Conservation (phyloP, 169 alveolate genomes). For the Plasmodium fragile region DNA sequence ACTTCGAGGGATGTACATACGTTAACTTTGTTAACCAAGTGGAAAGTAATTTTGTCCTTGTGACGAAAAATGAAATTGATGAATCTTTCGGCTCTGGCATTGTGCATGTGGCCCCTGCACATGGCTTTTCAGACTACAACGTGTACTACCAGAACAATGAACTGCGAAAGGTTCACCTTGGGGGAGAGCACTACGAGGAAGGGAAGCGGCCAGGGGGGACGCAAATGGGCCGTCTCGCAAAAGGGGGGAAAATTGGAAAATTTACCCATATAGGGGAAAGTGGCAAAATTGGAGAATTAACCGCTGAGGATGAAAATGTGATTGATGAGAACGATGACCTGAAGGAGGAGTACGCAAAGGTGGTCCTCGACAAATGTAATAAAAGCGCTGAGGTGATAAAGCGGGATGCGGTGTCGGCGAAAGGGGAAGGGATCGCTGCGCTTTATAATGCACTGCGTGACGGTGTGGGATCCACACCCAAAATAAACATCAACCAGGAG, state of each 20-base stretch:
- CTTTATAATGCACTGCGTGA: not conserved
- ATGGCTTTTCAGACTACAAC: slow-evolving; percentile 62
- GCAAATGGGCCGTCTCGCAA: not conserved
- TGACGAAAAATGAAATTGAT: slow-evolving; percentile 19
- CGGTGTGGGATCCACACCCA: not conserved
- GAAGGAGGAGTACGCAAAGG: slow-evolving; percentile 45
- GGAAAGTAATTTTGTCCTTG: slow-evolving; percentile 37
- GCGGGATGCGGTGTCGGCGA: not conserved
- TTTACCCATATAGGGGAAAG: not conserved
- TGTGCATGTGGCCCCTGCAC: slow-evolving; percentile 73
- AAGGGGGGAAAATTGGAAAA: not conserved
- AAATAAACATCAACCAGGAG: slow-evolving; percentile 45
- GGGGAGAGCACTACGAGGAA: not conserved
- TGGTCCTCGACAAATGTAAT: not conserved
- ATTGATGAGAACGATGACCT: slow-evolving; percentile 63
- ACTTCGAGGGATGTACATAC: slow-evolving; percentile 12
- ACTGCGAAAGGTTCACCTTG: slow-evolving; percentile 11
- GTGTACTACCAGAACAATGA: slow-evolving; percentile 35
- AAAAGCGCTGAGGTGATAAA: not conserved
- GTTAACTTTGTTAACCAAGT: slow-evolving; percentile 26
- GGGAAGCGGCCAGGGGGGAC: not conserved
- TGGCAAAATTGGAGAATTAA: not conserved
- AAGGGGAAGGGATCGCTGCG: not conserved
- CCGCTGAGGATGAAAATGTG: slow-evolving; percentile 24
- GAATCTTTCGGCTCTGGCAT: slow-evolving; percentile 72